Evolutionary conservation across 495 filamentous ascomycete genomes (phyloP).

Genomic region (Penicillium steckii): DNA sequence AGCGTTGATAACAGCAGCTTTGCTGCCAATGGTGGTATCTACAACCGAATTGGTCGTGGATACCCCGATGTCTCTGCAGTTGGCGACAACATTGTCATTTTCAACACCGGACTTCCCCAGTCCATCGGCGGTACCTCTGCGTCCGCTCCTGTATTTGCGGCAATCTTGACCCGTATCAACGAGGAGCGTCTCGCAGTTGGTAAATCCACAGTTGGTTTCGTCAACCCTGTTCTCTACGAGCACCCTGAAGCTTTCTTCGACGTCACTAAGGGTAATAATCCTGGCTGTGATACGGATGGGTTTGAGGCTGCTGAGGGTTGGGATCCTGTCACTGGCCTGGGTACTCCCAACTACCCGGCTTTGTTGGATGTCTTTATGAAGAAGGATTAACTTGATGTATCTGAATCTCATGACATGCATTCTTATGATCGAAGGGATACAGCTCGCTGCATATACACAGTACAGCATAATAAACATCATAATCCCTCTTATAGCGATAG

Average conservation of each 20-base stretch:
- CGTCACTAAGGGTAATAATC: slow-evolving; percentile 58
- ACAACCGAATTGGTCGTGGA: slow-evolving; percentile 58
- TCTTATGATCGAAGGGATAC: no score
- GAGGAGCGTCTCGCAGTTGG: slow-evolving; percentile 57
- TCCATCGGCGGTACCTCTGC: slow-evolving; percentile 56
- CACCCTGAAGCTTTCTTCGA: slow-evolving; percentile 62
- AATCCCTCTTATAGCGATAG: no score
- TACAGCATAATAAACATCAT: not conserved
- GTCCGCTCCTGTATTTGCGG: slow-evolving; percentile 56
- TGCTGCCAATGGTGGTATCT: slow-evolving; percentile 49
- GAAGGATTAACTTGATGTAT: not conserved
- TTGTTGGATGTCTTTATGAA: slow-evolving; percentile 47
- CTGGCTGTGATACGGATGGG: slow-evolving; percentile 55
- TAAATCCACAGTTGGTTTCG: slow-evolving; percentile 57
- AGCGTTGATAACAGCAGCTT: slow-evolving; percentile 38
- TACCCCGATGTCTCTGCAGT: slow-evolving; percentile 66
- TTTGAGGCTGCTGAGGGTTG: slow-evolving; percentile 55
- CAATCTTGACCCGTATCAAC: slow-evolving; percentile 60
- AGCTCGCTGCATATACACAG: not conserved
- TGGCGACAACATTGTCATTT: slow-evolving; percentile 56
- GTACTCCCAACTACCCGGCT: slow-evolving; percentile 54
- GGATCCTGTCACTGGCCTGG: slow-evolving; percentile 66
- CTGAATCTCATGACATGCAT: no score
- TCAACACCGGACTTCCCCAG: slow-evolving; percentile 35
- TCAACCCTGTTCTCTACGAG: slow-evolving; percentile 61